A percentile compares a stretch with the other conserved stretches of the same genome.
phyloP scores from a whole-genome alignment of 2,329 filamentous ascomycete genomes.

The Diplodia intermedia region DNA sequence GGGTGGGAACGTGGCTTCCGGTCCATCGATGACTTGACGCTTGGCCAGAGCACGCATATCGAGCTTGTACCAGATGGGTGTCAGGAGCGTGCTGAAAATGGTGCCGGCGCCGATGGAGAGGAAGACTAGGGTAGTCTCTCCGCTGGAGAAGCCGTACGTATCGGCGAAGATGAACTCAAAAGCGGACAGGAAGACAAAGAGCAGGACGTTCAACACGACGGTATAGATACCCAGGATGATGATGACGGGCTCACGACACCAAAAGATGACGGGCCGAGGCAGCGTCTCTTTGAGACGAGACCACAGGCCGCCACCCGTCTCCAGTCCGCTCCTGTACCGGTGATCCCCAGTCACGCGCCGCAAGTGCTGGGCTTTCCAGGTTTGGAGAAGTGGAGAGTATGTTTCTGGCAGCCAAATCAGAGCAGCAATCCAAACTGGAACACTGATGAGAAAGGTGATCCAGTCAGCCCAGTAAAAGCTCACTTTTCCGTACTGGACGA shows the following conservation, averaged over 20 bases:
- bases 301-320: constrained; percentile 28
- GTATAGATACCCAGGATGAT: constrained; percentile 32
- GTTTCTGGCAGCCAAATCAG: constrained; percentile 58
- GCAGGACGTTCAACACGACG: constrained; percentile 29
- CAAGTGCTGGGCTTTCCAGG: constrained; percentile 43
- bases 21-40: constrained; percentile 36
- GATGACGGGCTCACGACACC: constrained; percentile 45
- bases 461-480: constrained; percentile 52
- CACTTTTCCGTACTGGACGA: constrained; percentile 30
- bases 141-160: constrained; percentile 52
- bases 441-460: constrained; percentile 37
- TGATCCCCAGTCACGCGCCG: constrained; percentile 44
- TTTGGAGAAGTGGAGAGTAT: constrained; percentile 50
- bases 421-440: constrained; percentile 18
- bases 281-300: constrained; percentile 25
- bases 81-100: constrained; percentile 44
- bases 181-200: constrained; percentile 29
- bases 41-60: constrained; percentile 34
- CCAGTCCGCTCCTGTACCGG: constrained; percentile 48
- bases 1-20: constrained; percentile 20
- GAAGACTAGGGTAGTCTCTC: constrained; percentile 55
- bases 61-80: constrained; percentile 47
- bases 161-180: constrained; percentile 41
- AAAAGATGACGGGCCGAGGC: constrained; percentile 26
- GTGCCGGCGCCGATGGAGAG: constrained; percentile 55